Evolutionary conservation across 129 eudicot genomes (phyloP).

Genomic region (Flaveria robusta): DNA sequence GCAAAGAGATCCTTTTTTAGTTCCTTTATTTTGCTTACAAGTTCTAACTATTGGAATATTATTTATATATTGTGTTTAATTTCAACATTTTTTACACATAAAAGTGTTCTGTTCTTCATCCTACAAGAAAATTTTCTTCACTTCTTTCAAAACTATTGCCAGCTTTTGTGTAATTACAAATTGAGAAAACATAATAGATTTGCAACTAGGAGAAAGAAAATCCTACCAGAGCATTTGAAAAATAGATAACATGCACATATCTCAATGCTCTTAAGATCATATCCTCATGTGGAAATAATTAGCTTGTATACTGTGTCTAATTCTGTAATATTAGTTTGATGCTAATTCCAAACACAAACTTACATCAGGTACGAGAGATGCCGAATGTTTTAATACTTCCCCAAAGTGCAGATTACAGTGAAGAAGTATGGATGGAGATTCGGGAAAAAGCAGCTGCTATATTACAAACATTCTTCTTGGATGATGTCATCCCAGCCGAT

Average conservation of each 20-base stretch:
- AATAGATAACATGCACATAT: constrained; percentile 6
- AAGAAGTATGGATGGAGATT: constrained; percentile 99
- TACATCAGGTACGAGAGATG: constrained; percentile 92
- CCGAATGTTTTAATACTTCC: constrained; percentile 98
- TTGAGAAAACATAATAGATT: not conserved
- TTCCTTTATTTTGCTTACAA: not conserved
- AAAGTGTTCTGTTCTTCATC: not conserved
- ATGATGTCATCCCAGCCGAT: constrained; percentile 59
- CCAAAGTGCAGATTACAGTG: constrained; percentile 98
- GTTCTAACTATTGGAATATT: not conserved
- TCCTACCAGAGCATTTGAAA: constrained; percentile 8
- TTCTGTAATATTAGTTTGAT: not conserved
- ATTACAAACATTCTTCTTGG: constrained; percentile 71
- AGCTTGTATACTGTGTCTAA: constrained; percentile 4
- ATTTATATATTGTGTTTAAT: not conserved
- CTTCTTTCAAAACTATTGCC: not conserved
- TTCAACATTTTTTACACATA: not conserved
- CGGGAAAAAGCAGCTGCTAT: constrained; percentile 88
- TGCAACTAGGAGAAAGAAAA: not conserved
- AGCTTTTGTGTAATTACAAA: not conserved
- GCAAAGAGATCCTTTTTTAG: not conserved
- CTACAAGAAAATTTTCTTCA: not conserved
- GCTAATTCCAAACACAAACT: constrained; percentile 20
- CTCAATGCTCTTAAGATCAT: constrained; percentile 3
- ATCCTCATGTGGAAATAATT: not conserved